Evolutionary conservation across 306 rosid species (phyloP).

Genomic region (Potentilla sterilis): DNA sequence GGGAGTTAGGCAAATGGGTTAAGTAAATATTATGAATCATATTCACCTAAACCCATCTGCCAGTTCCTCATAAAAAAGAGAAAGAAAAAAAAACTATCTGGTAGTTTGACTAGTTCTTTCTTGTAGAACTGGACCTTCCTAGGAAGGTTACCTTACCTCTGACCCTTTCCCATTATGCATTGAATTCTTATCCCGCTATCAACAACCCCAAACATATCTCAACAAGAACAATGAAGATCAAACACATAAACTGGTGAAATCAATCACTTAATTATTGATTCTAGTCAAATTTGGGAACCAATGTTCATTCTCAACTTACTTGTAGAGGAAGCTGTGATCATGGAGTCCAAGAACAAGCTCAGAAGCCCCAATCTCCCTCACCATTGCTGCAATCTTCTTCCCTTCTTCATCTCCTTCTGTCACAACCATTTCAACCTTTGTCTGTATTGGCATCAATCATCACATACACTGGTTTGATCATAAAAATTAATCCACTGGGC

Average conservation of each 20-base stretch:
- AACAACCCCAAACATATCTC: slow-evolving; percentile 8
- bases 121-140: slow-evolving; percentile 2
- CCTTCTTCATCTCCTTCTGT: slow-evolving; percentile 80
- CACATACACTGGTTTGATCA: slow-evolving; percentile 15
- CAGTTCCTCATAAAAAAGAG: slow-evolving; percentile 1
- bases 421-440: slow-evolving; percentile 89
- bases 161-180: not conserved
- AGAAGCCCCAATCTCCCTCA: slow-evolving; percentile 70
- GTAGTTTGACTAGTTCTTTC: slow-evolving; percentile 34
- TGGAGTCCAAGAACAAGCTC: slow-evolving; percentile 85
- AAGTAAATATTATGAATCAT: slow-evolving; percentile 9
- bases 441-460: slow-evolving; percentile 56
- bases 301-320: slow-evolving; percentile 40
- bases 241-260: not conserved
- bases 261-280: not conserved
- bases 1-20: not conserved
- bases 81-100: too few relatives aligned
- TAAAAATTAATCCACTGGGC: slow-evolving; percentile 5
- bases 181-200: not conserved
- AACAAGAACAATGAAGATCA: slow-evolving; percentile 5
- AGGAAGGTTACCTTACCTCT: slow-evolving; percentile 24
- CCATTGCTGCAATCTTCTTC: slow-evolving; percentile 52
- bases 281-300: not conserved
- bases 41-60: slow-evolving; percentile 20
- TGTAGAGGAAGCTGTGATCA: slow-evolving; percentile 87